These are phyloP conservation scores for Lasiodiplodia theobromae DNA, from an alignment of 2,329 filamentous ascomycete species.

Conservation along the genomic window DNA sequence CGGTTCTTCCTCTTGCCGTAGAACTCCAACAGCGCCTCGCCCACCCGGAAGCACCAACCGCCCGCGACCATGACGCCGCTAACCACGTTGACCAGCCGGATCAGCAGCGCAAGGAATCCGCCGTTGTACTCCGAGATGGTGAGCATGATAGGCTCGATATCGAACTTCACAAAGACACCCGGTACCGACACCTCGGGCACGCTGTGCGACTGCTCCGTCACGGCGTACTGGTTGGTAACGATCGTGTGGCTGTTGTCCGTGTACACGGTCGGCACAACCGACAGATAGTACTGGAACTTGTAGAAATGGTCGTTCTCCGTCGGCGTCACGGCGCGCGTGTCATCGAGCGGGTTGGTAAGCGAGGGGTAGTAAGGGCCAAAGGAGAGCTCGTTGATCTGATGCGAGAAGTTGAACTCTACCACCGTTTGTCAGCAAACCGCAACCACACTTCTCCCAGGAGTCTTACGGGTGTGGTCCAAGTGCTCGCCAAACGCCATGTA, in stretches of 20 bases:
- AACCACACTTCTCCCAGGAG: too few species aligned
- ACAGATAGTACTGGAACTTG: conserved; percentile 98
- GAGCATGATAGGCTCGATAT: conserved; percentile 93
- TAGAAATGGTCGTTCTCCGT: conserved; percentile 71
- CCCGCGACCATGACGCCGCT: conserved; percentile 91
- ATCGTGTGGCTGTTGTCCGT: conserved; percentile 68
- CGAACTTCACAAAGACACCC: conserved; percentile 97
- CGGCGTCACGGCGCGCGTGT: conserved; percentile 77
- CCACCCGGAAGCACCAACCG: conserved; percentile 89
- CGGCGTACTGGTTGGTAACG: conserved; percentile 96
- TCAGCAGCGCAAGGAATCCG: conserved; percentile 74
- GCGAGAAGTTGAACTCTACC: conserved; percentile 93
- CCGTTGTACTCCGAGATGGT: conserved; percentile 83
- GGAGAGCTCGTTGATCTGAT: conserved; percentile 93
- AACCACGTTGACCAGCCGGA: conserved; percentile 89
- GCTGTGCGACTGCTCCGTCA: conserved; percentile 82
- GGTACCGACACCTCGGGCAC: conserved; percentile 76
- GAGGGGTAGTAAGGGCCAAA: conserved; percentile 97
- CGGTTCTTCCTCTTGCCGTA: conserved; percentile 51
- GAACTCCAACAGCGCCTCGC: conserved; percentile 71
- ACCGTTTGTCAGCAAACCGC: background rate
- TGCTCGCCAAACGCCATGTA: conserved; percentile 83
- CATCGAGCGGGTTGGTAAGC: conserved; percentile 91
- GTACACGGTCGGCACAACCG: conserved; percentile 93
- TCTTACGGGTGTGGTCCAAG: conserved; percentile 79